Percentiles rank a stretch among this genome's conserved stretches.
Evolutionary conservation across 768 basidiomycete genomes (phyloP).

Genomic region (Termitomyces sp.): DNA sequence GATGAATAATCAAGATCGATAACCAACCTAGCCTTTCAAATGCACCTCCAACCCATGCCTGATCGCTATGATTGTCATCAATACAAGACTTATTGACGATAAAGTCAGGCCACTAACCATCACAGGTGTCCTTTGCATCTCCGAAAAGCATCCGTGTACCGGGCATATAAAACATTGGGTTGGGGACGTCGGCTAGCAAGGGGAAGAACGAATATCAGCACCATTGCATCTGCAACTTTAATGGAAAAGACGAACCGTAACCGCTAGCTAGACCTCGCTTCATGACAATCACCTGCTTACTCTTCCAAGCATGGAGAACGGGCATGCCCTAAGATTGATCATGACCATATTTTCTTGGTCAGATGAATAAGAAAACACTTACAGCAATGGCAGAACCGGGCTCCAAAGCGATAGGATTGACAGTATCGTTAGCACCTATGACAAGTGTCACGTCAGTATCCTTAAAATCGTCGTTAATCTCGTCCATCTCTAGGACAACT

Average conservation of each 20-base stretch:
- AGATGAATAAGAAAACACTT: conserved; percentile 9
- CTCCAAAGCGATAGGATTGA: conserved; percentile 86
- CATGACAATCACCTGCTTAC: conserved; percentile 89
- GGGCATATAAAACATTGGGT: conserved; percentile 92
- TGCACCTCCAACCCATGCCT: conserved; percentile 12
- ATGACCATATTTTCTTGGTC: background rate
- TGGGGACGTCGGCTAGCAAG: conserved; percentile 74
- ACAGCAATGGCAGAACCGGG: conserved; percentile 80
- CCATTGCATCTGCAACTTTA: background rate
- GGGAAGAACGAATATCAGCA: background rate
- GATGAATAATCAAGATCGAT: background rate
- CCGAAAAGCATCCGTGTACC: conserved; percentile 90
- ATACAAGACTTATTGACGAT: background rate
- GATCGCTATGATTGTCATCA: conserved; percentile 5
- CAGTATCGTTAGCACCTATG: conserved; percentile 90
- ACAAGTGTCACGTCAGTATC: conserved; percentile 89
- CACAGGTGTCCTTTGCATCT: conserved; percentile 87
- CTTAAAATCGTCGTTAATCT: conserved; percentile 88
- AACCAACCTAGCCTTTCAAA: conserved; percentile 5
- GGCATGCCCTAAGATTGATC: conserved; percentile 66
- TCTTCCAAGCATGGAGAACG: conserved; percentile 89
- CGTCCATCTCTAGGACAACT: conserved; percentile 93
- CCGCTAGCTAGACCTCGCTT: conserved; percentile 87
- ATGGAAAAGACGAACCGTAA: conserved; percentile 48
- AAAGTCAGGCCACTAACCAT: conserved; percentile 41